phyloP scores from a whole-genome alignment of 2,329 filamentous ascomycete species.

The Trichophyton benhamiae region DNA sequence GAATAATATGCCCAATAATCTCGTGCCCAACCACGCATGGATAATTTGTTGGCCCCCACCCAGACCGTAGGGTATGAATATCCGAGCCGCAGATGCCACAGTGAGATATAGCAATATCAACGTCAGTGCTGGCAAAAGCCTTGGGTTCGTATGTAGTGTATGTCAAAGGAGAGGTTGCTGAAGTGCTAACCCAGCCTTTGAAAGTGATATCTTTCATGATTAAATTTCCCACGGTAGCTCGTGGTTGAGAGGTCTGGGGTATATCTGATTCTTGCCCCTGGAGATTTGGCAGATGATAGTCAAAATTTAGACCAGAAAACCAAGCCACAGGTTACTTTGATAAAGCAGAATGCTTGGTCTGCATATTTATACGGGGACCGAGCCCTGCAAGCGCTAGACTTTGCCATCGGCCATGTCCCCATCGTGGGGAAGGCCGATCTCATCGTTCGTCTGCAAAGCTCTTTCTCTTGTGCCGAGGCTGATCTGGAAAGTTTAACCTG shows the following conservation, averaged over 20 bases:
- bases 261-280: too few relatives aligned
- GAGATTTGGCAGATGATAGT: too few relatives aligned
- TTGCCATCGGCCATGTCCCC: neutral
- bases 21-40: slow-evolving; percentile 46
- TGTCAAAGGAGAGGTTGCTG: slow-evolving; percentile 22
- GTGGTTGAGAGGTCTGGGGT: neutral
- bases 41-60: slow-evolving; percentile 41
- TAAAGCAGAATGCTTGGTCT: too few relatives aligned
- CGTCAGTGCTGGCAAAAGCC: slow-evolving; percentile 33
- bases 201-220: slow-evolving; percentile 16
- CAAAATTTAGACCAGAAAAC: too few relatives aligned
- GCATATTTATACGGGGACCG: neutral
- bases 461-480: neutral
- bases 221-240: neutral
- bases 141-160: slow-evolving; percentile 25
- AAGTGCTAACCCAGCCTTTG: slow-evolving; percentile 30
- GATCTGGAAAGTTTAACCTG: neutral
- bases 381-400: neutral
- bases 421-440: neutral
- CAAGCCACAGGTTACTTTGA: too few relatives aligned
- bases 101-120: slow-evolving; percentile 75
- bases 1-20: slow-evolving; percentile 56
- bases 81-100: slow-evolving; percentile 67
- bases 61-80: slow-evolving; percentile 54
- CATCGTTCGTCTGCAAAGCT: neutral